Evolutionary conservation across 129 eudicot species (phyloP).

Genomic region (Oenanthe sinensis): DNA sequence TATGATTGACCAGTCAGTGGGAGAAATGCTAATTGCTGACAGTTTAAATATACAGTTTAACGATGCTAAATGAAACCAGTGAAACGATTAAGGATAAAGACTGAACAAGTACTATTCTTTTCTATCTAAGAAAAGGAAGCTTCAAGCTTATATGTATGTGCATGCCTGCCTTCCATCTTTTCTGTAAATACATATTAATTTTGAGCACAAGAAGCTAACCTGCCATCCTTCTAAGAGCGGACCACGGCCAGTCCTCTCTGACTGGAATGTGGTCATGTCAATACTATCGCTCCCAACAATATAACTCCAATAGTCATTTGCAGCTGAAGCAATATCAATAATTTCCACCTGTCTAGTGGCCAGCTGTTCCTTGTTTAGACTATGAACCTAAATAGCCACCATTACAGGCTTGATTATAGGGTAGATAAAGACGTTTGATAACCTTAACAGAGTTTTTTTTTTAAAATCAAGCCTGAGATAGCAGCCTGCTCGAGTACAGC

Average conservation of each 20-base stretch:
- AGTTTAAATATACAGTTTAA: neutral
- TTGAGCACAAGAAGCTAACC: constrained; percentile 29
- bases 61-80: neutral
- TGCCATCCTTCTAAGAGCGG: constrained; percentile 74
- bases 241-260: constrained; percentile 55
- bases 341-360: constrained; percentile 48
- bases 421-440: neutral
- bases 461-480: neutral
- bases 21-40: neutral
- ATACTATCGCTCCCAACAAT: constrained; percentile 40
- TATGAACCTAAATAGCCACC: constrained; percentile 47
- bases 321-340: constrained; percentile 52
- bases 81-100: neutral
- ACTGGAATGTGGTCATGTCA: constrained; percentile 55
- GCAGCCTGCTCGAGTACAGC: neutral
- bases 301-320: constrained; percentile 67
- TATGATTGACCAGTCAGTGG: neutral
- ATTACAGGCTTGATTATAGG: neutral
- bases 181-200: neutral
- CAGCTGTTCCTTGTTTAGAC: constrained; percentile 46
- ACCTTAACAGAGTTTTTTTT: neutral
- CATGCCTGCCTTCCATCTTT: neutral
- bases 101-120: too few species aligned
- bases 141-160: neutral
- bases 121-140: neutral